Evolutionary conservation across 2,329 filamentous ascomycete species (phyloP), one percentile per base, ranked within the genome.

Genomic region (Macrophomina pseudophaseolina): DNA sequence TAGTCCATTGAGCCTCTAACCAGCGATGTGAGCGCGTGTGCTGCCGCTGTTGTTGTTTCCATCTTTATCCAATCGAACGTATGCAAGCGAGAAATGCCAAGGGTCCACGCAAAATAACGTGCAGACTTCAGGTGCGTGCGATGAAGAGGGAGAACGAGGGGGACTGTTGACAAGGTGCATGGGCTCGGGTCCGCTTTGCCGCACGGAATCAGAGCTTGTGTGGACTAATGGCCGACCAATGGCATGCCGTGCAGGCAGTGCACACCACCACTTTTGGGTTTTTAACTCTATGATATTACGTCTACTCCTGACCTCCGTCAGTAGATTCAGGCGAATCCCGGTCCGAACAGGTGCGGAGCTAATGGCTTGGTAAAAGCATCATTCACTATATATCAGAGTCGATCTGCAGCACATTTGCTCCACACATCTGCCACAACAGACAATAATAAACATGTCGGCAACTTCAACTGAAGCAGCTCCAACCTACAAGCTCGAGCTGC

Each of bases 241-340:
- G 33, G 38, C 32, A 38, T 56, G 30, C 23, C 23, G 2, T 23
- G 23, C 4, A 4, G 35, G 35, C 7, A 12, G 35, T 8, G 35
- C 35, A 38, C 3, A 38, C 32, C 52, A 56, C 52, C 52, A 56
- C 52, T 42, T 56, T 56, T 44, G 53, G 8, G 33, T 42, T 35
- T 53, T 23, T 23, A 23, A 6, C 23, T 32, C 48, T 9, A 11
- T 5, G 5, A 18, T 32, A 4, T 51, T 30, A 30, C 23, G 11
- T 33, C 23, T 28, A 51, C 23, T 51, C 6, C 9, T 11, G 9
- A 33, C 11, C 48, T 51, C 32, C 16, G 11, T 8, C 11, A 51
- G 48, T 14, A 51, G 23, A 30, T 14, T 9, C 28, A 51, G 48
- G 48, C 48, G 48, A 51, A 23, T 9, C 32, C 48, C 48, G 23